A percentile compares a stretch with the other conserved stretches of the same genome.
Conservation (phyloP, 1,139 yeast genomes). For the Geotrichum australiense region DNA sequence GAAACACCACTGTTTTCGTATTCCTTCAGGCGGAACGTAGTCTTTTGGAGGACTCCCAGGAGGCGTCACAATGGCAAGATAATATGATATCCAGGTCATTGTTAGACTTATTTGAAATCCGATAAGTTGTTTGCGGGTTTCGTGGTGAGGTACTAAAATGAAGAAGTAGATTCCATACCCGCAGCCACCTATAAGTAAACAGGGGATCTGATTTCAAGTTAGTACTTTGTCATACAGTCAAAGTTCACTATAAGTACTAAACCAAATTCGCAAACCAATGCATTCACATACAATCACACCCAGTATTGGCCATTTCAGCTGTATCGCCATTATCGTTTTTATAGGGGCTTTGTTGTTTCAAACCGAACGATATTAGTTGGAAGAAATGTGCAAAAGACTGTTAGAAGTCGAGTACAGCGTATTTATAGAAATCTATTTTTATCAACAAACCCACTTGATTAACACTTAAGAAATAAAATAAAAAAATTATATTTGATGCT, state of each 20-base stretch:
- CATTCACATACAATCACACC: constrained; percentile 25
- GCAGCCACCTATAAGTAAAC: constrained; percentile 48
- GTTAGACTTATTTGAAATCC: constrained; percentile 45
- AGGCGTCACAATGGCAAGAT: constrained; percentile 46
- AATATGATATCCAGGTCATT: constrained; percentile 67
- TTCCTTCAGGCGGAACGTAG: constrained; percentile 36
- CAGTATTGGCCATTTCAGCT: constrained; percentile 29
- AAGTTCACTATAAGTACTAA: neutral
- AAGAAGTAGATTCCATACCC: constrained; percentile 62
- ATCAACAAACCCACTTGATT: no score
- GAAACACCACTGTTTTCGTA: constrained; percentile 56
- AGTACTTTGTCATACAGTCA: neutral
- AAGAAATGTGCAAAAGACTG: no score
- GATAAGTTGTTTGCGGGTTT: constrained; percentile 39
- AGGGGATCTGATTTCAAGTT: constrained; percentile 48
- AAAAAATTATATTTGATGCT: no score
- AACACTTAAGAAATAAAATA: no score
- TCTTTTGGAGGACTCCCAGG: constrained; percentile 55
- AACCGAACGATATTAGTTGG: no score
- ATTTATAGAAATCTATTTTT: no score
- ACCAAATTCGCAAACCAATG: neutral
- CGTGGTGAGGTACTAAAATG: constrained; percentile 43
- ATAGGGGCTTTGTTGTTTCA: neutral
- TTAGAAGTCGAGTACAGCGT: no score
- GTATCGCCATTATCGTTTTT: constrained; percentile 22